phyloP scores from a whole-genome alignment of 768 basidiomycete genomes.

The Calocybe gangraenosa region DNA sequence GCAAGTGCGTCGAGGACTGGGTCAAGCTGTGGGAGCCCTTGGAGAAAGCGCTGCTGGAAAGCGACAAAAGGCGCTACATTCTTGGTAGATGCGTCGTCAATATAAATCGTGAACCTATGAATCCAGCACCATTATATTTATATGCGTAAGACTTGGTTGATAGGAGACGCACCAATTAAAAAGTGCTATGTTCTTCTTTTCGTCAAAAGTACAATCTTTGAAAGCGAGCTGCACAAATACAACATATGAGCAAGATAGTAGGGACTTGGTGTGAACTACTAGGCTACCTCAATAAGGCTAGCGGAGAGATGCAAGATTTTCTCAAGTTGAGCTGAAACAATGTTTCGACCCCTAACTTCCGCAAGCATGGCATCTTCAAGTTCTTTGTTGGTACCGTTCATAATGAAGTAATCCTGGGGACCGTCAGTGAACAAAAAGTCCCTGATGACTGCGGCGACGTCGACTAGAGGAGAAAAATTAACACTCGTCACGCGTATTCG shows the following conservation, averaged over 20 bases:
- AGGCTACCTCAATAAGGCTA: conserved; percentile 12
- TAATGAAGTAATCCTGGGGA: neutral
- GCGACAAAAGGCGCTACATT: conserved; percentile 7
- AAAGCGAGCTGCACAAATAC: conserved; percentile 14
- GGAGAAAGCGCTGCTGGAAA: conserved; percentile 16
- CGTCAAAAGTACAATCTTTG: conserved; percentile 14
- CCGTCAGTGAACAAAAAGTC: conserved; percentile 7
- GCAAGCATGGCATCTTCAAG: conserved; percentile 12
- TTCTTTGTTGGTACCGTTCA: conserved; percentile 4
- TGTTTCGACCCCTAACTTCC: neutral
- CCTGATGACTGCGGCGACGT: conserved; percentile 1
- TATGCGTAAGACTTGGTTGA: too few species aligned
- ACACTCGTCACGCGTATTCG: too few species aligned
- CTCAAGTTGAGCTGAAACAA: conserved; percentile 1
- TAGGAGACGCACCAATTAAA: conserved; percentile 15
- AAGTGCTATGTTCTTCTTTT: conserved; percentile 15
- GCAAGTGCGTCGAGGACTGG: conserved; percentile 17
- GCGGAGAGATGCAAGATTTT: conserved; percentile 9
- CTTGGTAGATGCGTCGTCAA: conserved; percentile 14
- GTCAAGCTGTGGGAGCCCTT: conserved; percentile 15
- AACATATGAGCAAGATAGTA: neutral
- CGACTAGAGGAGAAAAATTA: neutral
- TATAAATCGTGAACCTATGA: conserved; percentile 17
- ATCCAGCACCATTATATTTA: neutral
- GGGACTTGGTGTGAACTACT: neutral